phyloP scores from a whole-genome alignment of 495 filamentous ascomycete species.

The Tuber calosporum region DNA sequence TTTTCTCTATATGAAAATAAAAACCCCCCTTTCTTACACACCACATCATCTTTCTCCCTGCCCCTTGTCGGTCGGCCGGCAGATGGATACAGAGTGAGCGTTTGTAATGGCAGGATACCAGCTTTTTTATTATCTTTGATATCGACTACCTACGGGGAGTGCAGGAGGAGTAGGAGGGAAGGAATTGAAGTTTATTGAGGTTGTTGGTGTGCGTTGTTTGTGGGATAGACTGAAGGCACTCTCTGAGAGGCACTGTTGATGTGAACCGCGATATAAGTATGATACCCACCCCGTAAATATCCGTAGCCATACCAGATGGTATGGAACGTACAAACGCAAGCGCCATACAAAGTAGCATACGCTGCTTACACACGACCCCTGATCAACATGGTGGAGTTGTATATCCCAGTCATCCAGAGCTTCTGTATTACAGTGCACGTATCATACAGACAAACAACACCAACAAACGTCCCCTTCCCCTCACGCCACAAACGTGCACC shows the following conservation, averaged over 20 bases:
- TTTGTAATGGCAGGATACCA: slow-evolving; percentile 2
- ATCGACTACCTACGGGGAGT: not conserved
- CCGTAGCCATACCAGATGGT: not conserved
- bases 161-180: not conserved
- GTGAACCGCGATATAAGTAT: not conserved
- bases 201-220: not conserved
- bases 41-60: not conserved
- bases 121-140: not conserved
- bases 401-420: not conserved
- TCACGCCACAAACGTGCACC: too few relatives aligned
- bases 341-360: not conserved
- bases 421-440: not conserved
- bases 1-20: not conserved
- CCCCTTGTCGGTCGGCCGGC: not conserved
- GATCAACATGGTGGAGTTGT: not conserved
- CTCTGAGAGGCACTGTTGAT: not conserved
- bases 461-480: too few relatives aligned
- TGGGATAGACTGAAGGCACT: not conserved
- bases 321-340: not conserved
- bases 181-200: not conserved
- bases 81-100: not conserved
- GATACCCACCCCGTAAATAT: not conserved
- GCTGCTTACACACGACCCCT: not conserved
- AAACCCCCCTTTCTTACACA: not conserved
- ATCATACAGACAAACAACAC: not conserved